phyloP scores from a whole-genome alignment of 2,329 filamentous ascomycete species.

The Trichoderma harzianum region DNA sequence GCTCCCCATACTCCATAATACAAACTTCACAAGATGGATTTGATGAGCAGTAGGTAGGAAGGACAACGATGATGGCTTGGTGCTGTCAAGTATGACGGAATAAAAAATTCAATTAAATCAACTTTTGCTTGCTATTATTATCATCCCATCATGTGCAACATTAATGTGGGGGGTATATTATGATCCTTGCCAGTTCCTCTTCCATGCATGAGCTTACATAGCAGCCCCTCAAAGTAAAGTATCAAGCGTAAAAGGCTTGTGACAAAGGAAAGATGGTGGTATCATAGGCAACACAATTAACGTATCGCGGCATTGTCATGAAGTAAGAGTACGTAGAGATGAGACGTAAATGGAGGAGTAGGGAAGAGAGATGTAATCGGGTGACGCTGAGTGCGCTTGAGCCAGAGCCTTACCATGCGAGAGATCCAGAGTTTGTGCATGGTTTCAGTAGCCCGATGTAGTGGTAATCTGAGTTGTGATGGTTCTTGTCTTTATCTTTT shows the following conservation, averaged over 20 bases:
- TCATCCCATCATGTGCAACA: neutral
- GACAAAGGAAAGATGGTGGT: neutral
- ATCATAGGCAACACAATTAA: neutral
- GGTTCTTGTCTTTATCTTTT: neutral
- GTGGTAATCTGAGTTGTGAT: neutral
- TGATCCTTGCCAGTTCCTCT: constrained; percentile 2
- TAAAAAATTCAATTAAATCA: neutral
- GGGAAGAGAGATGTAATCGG: neutral
- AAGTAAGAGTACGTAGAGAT: neutral
- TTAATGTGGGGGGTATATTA: constrained; percentile 5
- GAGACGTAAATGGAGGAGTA: neutral
- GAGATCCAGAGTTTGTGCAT: neutral
- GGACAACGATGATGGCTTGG: neutral
- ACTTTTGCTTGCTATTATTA: neutral
- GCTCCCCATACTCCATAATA: neutral
- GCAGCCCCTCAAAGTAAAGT: neutral
- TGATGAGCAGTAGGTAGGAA: neutral
- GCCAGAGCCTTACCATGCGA: neutral
- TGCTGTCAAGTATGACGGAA: neutral
- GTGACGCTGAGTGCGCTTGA: neutral
- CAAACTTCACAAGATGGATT: neutral
- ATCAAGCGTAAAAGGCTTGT: neutral
- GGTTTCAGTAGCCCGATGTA: neutral
- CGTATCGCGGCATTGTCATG: neutral
- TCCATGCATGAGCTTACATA: neutral